A percentile compares a stretch with the other conserved stretches of the same genome.
phyloP scores from a whole-genome alignment of 257 asterid genomes.

The Galeopsis tetrahit region DNA sequence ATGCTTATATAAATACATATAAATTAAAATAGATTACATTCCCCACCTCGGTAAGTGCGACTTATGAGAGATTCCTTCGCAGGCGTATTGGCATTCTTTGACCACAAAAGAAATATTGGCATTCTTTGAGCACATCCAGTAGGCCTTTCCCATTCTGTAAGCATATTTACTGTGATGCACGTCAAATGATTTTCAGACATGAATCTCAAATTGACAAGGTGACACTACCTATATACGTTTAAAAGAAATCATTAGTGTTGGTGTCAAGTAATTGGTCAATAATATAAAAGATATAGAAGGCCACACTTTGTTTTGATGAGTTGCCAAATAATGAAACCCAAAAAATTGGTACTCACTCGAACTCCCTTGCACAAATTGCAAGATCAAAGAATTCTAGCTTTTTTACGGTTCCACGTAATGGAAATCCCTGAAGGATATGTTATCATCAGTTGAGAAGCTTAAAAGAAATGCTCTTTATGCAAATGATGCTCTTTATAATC shows the following conservation, averaged over 20 bases:
- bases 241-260: slow-evolving; percentile 18
- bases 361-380: slow-evolving; percentile 82
- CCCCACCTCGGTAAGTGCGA: slow-evolving; percentile 75
- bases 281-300: slow-evolving; percentile 10
- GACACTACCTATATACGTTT: slow-evolving; percentile 67
- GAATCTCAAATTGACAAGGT: slow-evolving; percentile 95
- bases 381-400: slow-evolving; percentile 87
- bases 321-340: slow-evolving; percentile 19
- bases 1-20: background rate
- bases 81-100: too few relatives aligned
- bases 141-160: slow-evolving; percentile 95
- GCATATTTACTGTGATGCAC: slow-evolving; percentile 93
- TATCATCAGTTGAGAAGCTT: slow-evolving; percentile 28
- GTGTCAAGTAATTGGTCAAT: slow-evolving; percentile 26
- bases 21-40: background rate
- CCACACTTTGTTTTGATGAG: slow-evolving; percentile 7
- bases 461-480: slow-evolving; percentile 8
- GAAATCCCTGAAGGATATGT: slow-evolving; percentile 51
- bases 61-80: slow-evolving; percentile 73
- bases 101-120: slow-evolving; percentile 81
- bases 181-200: slow-evolving; percentile 91
- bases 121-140: slow-evolving; percentile 90
- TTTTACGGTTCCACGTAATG: slow-evolving; percentile 84
- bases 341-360: slow-evolving; percentile 53
- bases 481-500: slow-evolving; percentile 3